phyloP scores from a whole-genome alignment of 352 stramenopile genomes.

The Thraustotheca clavata region DNA sequence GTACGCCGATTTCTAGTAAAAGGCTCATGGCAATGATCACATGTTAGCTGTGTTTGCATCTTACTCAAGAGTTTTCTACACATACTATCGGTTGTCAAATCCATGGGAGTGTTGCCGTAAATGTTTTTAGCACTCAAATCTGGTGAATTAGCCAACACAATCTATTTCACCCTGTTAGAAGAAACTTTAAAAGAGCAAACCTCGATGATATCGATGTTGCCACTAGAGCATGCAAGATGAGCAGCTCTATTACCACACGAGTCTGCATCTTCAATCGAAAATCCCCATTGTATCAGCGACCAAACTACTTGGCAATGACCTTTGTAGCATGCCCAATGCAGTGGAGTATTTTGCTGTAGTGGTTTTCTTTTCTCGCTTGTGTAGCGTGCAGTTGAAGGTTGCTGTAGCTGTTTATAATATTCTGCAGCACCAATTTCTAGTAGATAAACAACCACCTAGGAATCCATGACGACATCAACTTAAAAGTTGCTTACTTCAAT shows the following conservation, averaged over 20 bases:
- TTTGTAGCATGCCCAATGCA: conserved; percentile 85
- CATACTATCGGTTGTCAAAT: conserved; percentile 49
- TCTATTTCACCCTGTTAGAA: conserved; percentile 23
- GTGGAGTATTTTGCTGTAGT: conserved; percentile 42
- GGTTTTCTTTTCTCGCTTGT: background rate
- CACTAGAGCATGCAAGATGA: conserved; percentile 64
- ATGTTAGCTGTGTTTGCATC: conserved; percentile 47
- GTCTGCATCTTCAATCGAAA: conserved; percentile 55
- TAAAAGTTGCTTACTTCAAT: conserved; percentile 34
- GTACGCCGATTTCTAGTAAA: conserved; percentile 55
- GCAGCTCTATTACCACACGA: conserved; percentile 60
- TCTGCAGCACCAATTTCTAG: conserved; percentile 55
- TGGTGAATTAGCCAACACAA: conserved; percentile 56
- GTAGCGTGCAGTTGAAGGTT: background rate
- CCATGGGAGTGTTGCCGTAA: conserved; percentile 64
- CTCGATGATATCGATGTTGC: conserved; percentile 52
- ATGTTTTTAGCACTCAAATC: conserved; percentile 48
- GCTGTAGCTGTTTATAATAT: conserved; percentile 49
- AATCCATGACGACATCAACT: background rate
- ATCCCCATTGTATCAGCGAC: conserved; percentile 57
- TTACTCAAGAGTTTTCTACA: conserved; percentile 57
- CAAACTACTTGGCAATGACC: conserved; percentile 56
- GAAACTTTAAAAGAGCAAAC: background rate
- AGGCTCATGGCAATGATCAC: conserved; percentile 68
- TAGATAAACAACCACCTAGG: conserved; percentile 50